Evolutionary conservation across 345 rosid genomes (phyloP).

Genomic region (Laguncularia racemosa): DNA sequence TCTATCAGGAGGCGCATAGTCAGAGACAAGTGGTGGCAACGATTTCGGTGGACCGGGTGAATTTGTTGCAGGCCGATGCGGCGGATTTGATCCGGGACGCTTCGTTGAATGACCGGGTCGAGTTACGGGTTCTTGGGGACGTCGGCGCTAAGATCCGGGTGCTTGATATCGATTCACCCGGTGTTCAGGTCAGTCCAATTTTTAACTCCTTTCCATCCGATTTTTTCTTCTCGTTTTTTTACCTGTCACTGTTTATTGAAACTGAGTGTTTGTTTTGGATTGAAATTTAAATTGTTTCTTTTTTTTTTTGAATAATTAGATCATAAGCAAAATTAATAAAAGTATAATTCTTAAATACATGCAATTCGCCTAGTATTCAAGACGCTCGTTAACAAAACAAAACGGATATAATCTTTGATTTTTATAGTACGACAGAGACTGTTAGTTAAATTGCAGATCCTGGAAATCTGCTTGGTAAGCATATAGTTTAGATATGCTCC

Average conservation of each 20-base stretch:
- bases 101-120: constrained; percentile 75
- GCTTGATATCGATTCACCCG: constrained; percentile 85
- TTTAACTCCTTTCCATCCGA: background rate
- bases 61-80: constrained; percentile 77
- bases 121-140: constrained; percentile 72
- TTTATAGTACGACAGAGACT: too few relatives aligned
- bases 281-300: background rate
- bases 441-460: too few relatives aligned
- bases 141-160: constrained; percentile 95
- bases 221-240: background rate
- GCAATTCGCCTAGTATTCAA: too few relatives aligned
- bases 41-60: constrained; percentile 72
- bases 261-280: background rate
- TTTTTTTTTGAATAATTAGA: background rate
- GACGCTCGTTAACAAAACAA: too few relatives aligned
- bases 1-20: constrained; percentile 85
- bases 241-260: too few relatives aligned
- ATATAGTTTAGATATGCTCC: too few relatives aligned
- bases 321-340: too few relatives aligned
- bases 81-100: constrained; percentile 75
- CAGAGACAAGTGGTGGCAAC: constrained; percentile 66
- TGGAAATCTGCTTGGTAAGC: too few relatives aligned
- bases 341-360: too few relatives aligned
- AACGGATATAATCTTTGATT: too few relatives aligned
- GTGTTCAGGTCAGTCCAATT: constrained; percentile 57